A percentile compares a stretch with the other conserved stretches of the same genome.
Conservation (phyloP, 768 basidiomycete species). For the Obba rivulosa region DNA sequence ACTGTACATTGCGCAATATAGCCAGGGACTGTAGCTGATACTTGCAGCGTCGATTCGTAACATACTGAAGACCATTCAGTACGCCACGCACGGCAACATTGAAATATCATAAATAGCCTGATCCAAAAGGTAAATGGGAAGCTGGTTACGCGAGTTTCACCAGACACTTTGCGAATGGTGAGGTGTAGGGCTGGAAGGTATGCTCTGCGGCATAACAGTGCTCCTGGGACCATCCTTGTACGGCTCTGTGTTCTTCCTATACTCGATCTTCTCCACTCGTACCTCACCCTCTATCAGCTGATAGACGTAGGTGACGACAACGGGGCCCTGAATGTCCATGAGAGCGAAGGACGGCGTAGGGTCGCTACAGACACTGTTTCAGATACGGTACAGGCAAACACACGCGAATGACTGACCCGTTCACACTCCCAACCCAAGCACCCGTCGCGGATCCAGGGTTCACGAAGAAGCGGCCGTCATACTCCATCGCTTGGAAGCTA, state of each 20-base stretch:
- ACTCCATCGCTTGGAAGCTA: constrained; percentile 93
- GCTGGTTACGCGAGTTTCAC: constrained; percentile 10
- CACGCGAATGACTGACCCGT: constrained; percentile 42
- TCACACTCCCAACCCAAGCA: constrained; percentile 80
- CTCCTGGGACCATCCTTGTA: constrained; percentile 35
- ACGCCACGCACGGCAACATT: too few species aligned
- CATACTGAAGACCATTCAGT: too few species aligned
- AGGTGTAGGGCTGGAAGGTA: constrained; percentile 36
- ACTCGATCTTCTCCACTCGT: constrained; percentile 88
- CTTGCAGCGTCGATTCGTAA: too few species aligned
- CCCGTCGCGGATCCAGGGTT: constrained; percentile 96
- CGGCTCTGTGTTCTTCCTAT: constrained; percentile 55
- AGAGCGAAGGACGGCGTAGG: constrained; percentile 92
- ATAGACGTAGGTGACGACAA: constrained; percentile 96
- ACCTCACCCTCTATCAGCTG: constrained; percentile 93
- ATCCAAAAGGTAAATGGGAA: too few species aligned
- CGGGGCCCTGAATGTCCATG: constrained; percentile 96
- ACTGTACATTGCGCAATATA: too few species aligned
- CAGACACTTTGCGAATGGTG: constrained; percentile 26
- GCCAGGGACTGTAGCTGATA: too few species aligned
- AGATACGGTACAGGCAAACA: neutral
- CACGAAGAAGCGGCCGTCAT: constrained; percentile 88
- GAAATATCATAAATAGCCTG: too few species aligned
- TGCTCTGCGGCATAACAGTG: constrained; percentile 45
- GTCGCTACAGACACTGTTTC: constrained; percentile 42